Base-by-base conservation (phyloP, 805 yeast species). In the Candida hispaniensis region DNA sequence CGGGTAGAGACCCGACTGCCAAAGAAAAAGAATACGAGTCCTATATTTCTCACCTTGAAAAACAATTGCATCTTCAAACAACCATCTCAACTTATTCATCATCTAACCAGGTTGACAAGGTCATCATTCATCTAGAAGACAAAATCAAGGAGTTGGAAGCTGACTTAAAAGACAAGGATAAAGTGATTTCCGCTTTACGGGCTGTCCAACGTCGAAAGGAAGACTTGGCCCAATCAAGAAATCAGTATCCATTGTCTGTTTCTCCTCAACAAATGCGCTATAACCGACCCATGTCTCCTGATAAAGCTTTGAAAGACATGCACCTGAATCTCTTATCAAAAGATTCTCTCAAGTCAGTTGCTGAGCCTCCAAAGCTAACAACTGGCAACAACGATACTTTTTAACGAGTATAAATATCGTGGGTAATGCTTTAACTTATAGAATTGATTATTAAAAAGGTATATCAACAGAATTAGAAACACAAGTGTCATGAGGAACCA, bases 111-210 rank as follows among this genome's bases (percentile, higher is more conserved):
- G 39, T 47, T 5, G 45, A 44, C 14, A 55, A 18, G 26, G 46
- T 72, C 6, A 47, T 74, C 39, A 63, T 63, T 42, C 79, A 75
- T 26, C 76, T 75, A 45, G 75, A 70, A 39, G 81, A 74, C 30
- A 88, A 79, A 47, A 70, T 85, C 9, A 47, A 57, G 29, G 82
- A 75, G 33, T 60, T 86, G 44, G 67, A 68, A 46, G 76, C 71
- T 32, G 63, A 69, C 26, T 48, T 80, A 22, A 66, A 68, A 28
- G 80, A 79, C 43, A 85, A 83, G 53, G 93, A 83, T 46, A 73
- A 75, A 28, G 75, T 85, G 44, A 79, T 85, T 40, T 71, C 69
- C 41, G 83, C 88, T 1, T 59, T 83, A 39, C 71, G 76, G 20
- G 71, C 78, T 28, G 71, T 81, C 2, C 66, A 72, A 20, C 66